These are phyloP conservation scores for Pseudogymnoascus sp. DNA, from an alignment of 2,329 filamentous ascomycete species.

Conservation along the genomic window DNA sequence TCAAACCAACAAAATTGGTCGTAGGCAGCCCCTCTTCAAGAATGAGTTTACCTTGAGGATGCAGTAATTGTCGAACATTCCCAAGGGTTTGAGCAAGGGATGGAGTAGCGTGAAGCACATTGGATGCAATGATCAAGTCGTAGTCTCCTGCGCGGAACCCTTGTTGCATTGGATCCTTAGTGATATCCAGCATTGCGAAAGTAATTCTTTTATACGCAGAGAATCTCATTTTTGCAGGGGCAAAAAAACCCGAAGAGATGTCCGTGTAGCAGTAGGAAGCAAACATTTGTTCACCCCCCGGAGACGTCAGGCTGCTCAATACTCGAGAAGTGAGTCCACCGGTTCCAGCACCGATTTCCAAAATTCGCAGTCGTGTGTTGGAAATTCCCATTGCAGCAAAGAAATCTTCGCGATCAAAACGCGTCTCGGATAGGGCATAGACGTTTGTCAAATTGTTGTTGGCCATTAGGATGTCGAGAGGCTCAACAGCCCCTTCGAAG, in stretches of 20 bases:
- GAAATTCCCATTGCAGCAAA: constrained; percentile 19
- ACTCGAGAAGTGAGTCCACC: constrained; percentile 17
- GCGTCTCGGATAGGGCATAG: constrained; percentile 9
- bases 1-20: not conserved
- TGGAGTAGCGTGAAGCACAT: constrained; percentile 22
- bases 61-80: constrained; percentile 16
- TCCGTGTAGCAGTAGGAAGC: constrained; percentile 17
- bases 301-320: constrained; percentile 12
- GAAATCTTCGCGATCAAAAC: constrained; percentile 17
- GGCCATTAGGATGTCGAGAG: constrained; percentile 10
- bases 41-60: constrained; percentile 16
- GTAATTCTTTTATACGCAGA: constrained; percentile 21
- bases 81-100: constrained; percentile 13
- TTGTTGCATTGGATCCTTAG: constrained; percentile 25
- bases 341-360: constrained; percentile 26
- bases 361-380: constrained; percentile 24
- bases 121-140: constrained; percentile 22
- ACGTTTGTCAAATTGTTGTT: constrained; percentile 10
- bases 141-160: constrained; percentile 27
- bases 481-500: not conserved
- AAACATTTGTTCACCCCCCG: constrained; percentile 6
- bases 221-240: constrained; percentile 26
- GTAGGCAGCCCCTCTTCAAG: not conserved
- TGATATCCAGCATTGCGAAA: constrained; percentile 29
- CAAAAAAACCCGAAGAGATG: constrained; percentile 26